Base-by-base conservation (phyloP, 208 protist species). In the Naegleria fowleri region DNA sequence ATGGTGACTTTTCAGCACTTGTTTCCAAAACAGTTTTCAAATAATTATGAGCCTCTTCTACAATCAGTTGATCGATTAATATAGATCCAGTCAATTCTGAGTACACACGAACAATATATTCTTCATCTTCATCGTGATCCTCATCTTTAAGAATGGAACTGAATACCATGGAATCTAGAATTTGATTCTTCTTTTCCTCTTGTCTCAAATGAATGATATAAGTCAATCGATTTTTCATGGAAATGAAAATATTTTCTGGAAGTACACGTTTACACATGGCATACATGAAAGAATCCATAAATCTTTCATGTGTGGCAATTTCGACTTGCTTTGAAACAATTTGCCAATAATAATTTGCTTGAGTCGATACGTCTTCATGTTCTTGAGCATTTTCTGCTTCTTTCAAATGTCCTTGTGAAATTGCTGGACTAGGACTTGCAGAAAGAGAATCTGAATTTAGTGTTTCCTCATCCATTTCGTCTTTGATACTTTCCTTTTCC, bases 191-290 rank as follows among this genome's bases (percentile, higher is more conserved):
- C 29, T 79, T 36, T 36, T 79, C 67, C 9, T 79, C 67, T 33
- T 79, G 16, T 36, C 67, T 25, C 13, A 79, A 13, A n/a, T 79
- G 67, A 36, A 79, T 79, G 36, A 79, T 36, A 79, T 79, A 79
- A 25, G 16, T 79, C n/a, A 79, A 79, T 36, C 67, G 67, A 79
- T 79, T 79, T n/a, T 79, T 79, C 67, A 79, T 79, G 16, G 67
- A 36, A 79, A 36, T 79, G 29, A 79, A 79, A 36, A 79, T 36
- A 79, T 79, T 79, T 33, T 36, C 29, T 7, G 67, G 67, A 11
- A 79, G n/a, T 7, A 79, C 67, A 15, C n/a, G 25, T 33, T 79
- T 79, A 79, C 67, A 79, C 67, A 79, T 79, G 16, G 67, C 67
- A 36, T 79, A 79, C 29, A 36, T 29, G 29, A 79, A 79, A 36